These are phyloP conservation scores for Alternaria rosae DNA, from an alignment of 2,329 filamentous ascomycete genomes.

Conservation along the genomic window DNA sequence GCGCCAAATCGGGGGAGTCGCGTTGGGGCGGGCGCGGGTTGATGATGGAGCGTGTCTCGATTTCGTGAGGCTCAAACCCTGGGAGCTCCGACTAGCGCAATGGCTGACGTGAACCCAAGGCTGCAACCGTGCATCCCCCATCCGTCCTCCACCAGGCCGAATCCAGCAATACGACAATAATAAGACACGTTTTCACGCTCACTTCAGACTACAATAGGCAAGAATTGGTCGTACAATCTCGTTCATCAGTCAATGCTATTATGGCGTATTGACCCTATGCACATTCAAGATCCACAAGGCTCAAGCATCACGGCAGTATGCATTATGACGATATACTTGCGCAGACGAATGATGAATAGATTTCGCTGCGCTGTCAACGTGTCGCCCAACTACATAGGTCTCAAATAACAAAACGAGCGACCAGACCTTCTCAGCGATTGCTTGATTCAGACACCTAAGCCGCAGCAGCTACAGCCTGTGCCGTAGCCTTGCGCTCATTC, in stretches of 20 bases:
- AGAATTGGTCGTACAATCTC: background rate
- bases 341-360: constrained; percentile 4
- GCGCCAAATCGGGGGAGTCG: constrained; percentile 11
- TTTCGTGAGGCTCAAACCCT: constrained; percentile 15
- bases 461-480: constrained; percentile 54
- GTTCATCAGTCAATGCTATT: background rate
- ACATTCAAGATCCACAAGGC: background rate
- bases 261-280: fast-evolving
- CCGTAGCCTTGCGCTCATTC: constrained; percentile 54
- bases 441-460: constrained; percentile 26
- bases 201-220: background rate
- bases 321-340: background rate
- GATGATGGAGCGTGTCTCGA: constrained; percentile 20
- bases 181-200: background rate
- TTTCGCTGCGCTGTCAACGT: constrained; percentile 8
- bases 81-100: constrained; percentile 7
- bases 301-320: background rate
- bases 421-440: constrained; percentile 27
- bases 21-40: constrained; percentile 15
- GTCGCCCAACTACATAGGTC: constrained; percentile 22
- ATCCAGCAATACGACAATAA: background rate
- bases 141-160: background rate
- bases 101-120: constrained; percentile 9
- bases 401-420: constrained; percentile 40
- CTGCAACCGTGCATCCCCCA: constrained; percentile 9